Evolutionary conservation across 306 rosid genomes (phyloP).

Genomic region (Cucurbita argyrosperma): DNA sequence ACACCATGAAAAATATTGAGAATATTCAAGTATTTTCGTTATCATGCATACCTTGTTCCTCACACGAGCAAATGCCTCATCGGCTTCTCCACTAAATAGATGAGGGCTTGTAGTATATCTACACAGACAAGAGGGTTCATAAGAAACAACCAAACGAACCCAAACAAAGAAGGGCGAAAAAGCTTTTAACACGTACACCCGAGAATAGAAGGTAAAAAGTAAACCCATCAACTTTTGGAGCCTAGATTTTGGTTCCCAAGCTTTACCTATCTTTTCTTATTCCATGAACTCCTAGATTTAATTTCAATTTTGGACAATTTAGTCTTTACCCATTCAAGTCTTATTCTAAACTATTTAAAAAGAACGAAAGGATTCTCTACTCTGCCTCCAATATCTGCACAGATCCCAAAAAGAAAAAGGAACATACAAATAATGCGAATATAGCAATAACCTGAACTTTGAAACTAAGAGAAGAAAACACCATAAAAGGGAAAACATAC

Average conservation of each 20-base stretch:
- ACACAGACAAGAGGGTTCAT: background rate
- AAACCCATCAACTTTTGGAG: background rate
- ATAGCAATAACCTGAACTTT: background rate
- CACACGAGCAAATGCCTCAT: slow-evolving; percentile 75
- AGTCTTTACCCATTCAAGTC: background rate
- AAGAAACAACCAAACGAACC: background rate
- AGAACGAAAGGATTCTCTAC: background rate
- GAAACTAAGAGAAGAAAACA: background rate
- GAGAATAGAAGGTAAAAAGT: background rate
- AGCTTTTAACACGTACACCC: background rate
- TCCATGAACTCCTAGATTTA: background rate
- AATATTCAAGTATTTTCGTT: background rate
- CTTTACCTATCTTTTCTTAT: background rate
- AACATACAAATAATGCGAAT: background rate
- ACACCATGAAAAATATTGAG: background rate
- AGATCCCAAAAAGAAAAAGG: background rate
- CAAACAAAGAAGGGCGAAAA: background rate
- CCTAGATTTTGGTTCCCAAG: background rate
- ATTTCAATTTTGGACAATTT: background rate
- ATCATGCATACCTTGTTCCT: slow-evolving; percentile 47
- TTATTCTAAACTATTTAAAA: background rate
- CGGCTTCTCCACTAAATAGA: slow-evolving; percentile 65
- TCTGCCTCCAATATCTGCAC: background rate
- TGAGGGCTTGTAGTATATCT: slow-evolving; percentile 98
- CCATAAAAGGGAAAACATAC: slow-evolving; percentile 26